Conservation (phyloP, 331 rosid species). For the Quercus phellos region DNA sequence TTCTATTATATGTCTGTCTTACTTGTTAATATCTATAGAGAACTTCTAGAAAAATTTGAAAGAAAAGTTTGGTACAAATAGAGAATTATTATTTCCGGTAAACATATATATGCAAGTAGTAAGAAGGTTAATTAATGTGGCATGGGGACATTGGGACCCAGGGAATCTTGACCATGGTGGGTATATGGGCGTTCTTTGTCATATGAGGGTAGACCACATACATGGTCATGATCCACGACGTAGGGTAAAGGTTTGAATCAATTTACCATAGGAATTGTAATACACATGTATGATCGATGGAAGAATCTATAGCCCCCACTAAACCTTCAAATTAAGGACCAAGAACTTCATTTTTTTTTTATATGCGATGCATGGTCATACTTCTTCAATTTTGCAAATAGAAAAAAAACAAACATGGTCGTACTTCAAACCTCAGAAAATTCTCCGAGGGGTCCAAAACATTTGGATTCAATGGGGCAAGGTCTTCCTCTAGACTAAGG, state of each 20-base stretch:
- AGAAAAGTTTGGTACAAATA: too few relatives aligned
- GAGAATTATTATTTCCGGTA: too few relatives aligned
- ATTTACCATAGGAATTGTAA: neutral
- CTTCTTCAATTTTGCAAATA: too few relatives aligned
- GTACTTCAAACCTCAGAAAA: constrained; percentile 34
- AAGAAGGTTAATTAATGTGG: too few relatives aligned
- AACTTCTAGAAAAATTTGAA: too few relatives aligned
- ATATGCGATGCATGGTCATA: too few relatives aligned
- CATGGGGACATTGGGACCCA: neutral
- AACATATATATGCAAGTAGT: too few relatives aligned
- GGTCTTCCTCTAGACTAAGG: constrained; percentile 52
- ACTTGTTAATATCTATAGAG: too few relatives aligned
- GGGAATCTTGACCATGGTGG: constrained; percentile 13
- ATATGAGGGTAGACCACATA: neutral
- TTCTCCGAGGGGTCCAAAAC: constrained; percentile 14
- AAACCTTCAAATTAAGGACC: neutral
- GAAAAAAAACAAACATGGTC: neutral
- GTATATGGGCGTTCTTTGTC: neutral
- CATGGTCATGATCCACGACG: constrained; percentile 14
- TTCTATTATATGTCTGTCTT: too few relatives aligned
- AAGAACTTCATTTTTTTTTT: too few relatives aligned
- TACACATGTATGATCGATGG: neutral
- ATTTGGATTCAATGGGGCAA: constrained; percentile 43
- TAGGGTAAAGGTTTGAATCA: constrained; percentile 14
- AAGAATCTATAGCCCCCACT: neutral